These are phyloP conservation scores for Monilinia vaccinii-corymbosi DNA, from an alignment of 2,329 filamentous ascomycete genomes.

Conservation along the genomic window DNA sequence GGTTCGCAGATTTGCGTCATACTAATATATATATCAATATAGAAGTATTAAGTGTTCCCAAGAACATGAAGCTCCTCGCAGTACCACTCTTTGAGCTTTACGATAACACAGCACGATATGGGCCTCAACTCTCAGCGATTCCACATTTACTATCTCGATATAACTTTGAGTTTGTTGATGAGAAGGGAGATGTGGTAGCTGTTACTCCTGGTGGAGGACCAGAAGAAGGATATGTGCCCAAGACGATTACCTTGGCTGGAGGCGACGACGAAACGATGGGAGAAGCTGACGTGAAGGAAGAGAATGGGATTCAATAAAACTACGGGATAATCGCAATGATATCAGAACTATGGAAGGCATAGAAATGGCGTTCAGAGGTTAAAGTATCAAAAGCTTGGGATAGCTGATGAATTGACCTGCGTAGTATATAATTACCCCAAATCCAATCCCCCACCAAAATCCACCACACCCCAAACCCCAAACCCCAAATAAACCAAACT, in stretches of 20 bases:
- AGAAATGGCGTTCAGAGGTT: slow-evolving; percentile 18
- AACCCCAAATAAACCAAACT: too few species aligned
- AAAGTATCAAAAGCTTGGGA: slow-evolving; percentile 13
- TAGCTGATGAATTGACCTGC: slow-evolving; percentile 8
- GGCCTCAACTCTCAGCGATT: slow-evolving; percentile 91
- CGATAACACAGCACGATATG: slow-evolving; percentile 91
- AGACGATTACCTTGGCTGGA: slow-evolving; percentile 56
- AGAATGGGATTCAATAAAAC: slow-evolving; percentile 33
- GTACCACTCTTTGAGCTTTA: slow-evolving; percentile 97
- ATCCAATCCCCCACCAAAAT: slow-evolving; percentile 1
- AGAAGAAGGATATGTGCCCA: slow-evolving; percentile 45
- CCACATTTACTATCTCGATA: slow-evolving; percentile 90
- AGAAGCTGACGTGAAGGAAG: slow-evolving; percentile 25
- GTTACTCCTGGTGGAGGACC: slow-evolving; percentile 66
- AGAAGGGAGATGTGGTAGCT: slow-evolving; percentile 79
- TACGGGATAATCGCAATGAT: not conserved
- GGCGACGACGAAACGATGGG: slow-evolving; percentile 53
- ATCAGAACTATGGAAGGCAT: not conserved
- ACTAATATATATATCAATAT: slow-evolving; percentile 15
- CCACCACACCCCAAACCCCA: slow-evolving; percentile 7
- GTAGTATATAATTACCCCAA: not conserved
- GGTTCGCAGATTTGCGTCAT: not conserved
- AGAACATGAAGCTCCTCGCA: slow-evolving; percentile 98
- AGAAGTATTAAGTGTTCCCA: slow-evolving; percentile 94
- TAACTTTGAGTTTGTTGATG: slow-evolving; percentile 96